A percentile compares a stretch with the other conserved stretches of the same genome.
Evolutionary conservation across 78 protist species (phyloP).

Genomic region (Dictyostelium intermedium): DNA sequence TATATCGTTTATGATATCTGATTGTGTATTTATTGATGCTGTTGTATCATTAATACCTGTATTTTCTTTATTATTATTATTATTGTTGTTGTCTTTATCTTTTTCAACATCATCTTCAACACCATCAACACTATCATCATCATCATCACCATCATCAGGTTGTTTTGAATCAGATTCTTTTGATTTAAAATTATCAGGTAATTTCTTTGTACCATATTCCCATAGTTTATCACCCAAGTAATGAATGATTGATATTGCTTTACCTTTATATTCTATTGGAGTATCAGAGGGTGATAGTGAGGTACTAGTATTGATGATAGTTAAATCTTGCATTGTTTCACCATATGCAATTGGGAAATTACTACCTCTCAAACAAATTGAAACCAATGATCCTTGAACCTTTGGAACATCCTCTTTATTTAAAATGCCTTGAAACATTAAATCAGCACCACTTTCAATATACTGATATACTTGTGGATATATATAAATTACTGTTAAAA

Average conservation of each 20-base stretch:
- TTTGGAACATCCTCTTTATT: slow-evolving; percentile 30
- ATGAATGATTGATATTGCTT: slow-evolving; percentile 35
- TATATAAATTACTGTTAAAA: slow-evolving; percentile 22
- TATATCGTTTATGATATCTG: neutral
- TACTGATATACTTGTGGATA: slow-evolving; percentile 14
- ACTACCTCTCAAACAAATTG: slow-evolving; percentile 12
- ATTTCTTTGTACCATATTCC: slow-evolving; percentile 62
- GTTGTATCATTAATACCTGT: neutral
- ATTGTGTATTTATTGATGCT: neutral
- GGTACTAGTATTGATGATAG: neutral
- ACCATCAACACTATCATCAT: neutral
- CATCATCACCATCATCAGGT: neutral
- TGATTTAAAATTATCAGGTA: slow-evolving; percentile 11
- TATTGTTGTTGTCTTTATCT: neutral
- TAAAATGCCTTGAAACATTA: slow-evolving; percentile 48
- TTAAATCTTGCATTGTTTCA: neutral
- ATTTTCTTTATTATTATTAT: neutral
- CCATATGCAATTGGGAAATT: slow-evolving; percentile 39
- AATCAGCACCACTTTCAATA: slow-evolving; percentile 45
- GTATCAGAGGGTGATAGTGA: neutral
- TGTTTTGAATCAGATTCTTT: neutral
- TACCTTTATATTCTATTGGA: slow-evolving; percentile 25
- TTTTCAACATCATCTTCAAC: neutral
- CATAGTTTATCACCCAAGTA: slow-evolving; percentile 31
- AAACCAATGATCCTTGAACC: slow-evolving; percentile 7